Conservation (phyloP, 1,284 basidiomycete species). For the Golubevia pallescens region DNA sequence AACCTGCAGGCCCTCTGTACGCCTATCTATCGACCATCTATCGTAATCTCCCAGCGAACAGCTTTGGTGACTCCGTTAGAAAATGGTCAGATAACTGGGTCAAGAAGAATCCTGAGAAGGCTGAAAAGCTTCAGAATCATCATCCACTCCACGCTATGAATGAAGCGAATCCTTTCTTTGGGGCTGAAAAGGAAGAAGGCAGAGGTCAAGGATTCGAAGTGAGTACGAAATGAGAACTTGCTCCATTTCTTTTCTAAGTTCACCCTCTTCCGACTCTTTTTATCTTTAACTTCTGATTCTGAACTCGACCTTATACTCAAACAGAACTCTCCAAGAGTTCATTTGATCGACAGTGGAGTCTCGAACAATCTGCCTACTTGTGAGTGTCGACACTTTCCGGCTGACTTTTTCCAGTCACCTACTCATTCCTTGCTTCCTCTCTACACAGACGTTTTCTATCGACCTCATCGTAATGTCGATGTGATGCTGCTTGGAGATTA, state of each 20-base stretch:
- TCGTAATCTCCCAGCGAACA: conserved; percentile 3
- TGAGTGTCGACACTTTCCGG: too few species aligned
- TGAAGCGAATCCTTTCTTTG: conserved; percentile 18
- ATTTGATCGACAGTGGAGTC: conserved; percentile 23
- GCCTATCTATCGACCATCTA: conserved; percentile 20
- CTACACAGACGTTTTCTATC: conserved; percentile 6
- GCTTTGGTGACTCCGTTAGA: conserved; percentile 5
- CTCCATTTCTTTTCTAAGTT: too few species aligned
- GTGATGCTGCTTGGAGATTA: conserved; percentile 11
- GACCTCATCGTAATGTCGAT: conserved; percentile 10
- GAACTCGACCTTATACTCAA: background rate
- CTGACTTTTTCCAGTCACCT: background rate
- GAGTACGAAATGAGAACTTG: background rate
- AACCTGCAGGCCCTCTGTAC: too few species aligned
- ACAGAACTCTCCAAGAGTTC: conserved; percentile 24
- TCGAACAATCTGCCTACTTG: conserved; percentile 23
- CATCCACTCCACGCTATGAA: conserved; percentile 30
- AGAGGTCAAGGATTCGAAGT: conserved; percentile 25
- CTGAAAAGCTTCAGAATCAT: conserved; percentile 11
- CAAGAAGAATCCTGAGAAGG: conserved; percentile 12
- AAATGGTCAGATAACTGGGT: conserved; percentile 10
- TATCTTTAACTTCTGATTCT: background rate
- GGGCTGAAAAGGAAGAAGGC: conserved; percentile 11
- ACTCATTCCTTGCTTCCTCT: background rate
- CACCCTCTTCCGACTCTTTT: background rate